A percentile compares a stretch with the other conserved stretches of the same genome.
These are phyloP conservation scores for Coprinopsis sp. DNA, from an alignment of 768 basidiomycete genomes.

Conservation along the genomic window DNA sequence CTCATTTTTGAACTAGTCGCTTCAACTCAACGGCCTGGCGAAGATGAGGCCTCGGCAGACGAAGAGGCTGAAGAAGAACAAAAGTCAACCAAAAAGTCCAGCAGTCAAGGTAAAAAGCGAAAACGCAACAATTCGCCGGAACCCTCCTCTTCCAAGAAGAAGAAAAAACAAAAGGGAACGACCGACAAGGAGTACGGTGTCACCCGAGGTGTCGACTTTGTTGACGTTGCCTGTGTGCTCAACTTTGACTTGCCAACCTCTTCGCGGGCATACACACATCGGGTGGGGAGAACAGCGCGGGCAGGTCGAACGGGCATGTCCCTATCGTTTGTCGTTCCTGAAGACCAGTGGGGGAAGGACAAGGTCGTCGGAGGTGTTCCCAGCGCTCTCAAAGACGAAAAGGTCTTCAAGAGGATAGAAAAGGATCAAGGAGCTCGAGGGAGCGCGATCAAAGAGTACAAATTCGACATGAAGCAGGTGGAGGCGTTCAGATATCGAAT, in stretches of 20 bases:
- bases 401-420: slow-evolving; percentile 72
- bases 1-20: slow-evolving; percentile 38
- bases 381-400: slow-evolving; percentile 72
- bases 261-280: slow-evolving; percentile 86
- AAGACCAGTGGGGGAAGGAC: slow-evolving; percentile 64
- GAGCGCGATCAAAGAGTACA: slow-evolving; percentile 77
- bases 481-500: slow-evolving; percentile 97
- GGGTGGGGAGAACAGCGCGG: slow-evolving; percentile 94
- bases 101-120: slow-evolving; percentile 43
- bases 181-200: slow-evolving; percentile 85
- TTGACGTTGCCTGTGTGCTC: slow-evolving; percentile 94
- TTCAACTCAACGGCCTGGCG: slow-evolving; percentile 46
- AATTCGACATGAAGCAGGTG: slow-evolving; percentile 93
- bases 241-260: slow-evolving; percentile 97
- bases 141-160: slow-evolving; percentile 37
- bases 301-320: slow-evolving; percentile 92
- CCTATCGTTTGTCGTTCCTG: slow-evolving; percentile 80
- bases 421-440: slow-evolving; percentile 61
- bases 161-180: slow-evolving; percentile 42
- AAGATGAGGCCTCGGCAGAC: slow-evolving; percentile 10
- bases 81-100: slow-evolving; percentile 13
- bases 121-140: slow-evolving; percentile 43
- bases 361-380: slow-evolving; percentile 66
- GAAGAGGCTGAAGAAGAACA: slow-evolving; percentile 17
- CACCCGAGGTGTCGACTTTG: slow-evolving; percentile 93